A percentile compares a stretch with the other conserved stretches of the same genome.
Conservation (phyloP, 257 asterid species). For the Solanum etuberosum region DNA sequence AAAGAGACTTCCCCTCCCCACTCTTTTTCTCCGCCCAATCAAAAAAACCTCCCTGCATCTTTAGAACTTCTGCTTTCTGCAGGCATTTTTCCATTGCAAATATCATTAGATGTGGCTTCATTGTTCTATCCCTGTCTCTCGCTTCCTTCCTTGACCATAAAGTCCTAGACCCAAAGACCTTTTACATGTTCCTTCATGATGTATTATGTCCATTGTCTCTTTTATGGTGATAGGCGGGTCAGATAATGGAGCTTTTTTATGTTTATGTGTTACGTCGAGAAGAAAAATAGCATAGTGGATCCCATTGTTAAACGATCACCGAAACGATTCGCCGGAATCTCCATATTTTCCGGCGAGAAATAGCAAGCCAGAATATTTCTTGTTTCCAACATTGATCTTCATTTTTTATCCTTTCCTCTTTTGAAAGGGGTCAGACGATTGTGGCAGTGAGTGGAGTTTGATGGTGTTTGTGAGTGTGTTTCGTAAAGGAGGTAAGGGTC, state of each 20-base stretch:
- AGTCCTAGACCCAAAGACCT: not conserved
- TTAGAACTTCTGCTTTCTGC: not conserved
- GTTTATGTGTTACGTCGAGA: not conserved
- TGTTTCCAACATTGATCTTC: not conserved
- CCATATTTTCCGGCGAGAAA: not conserved
- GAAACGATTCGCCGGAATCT: not conserved
- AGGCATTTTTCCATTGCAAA: not conserved
- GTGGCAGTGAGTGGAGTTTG: not conserved
- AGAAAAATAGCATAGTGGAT: not conserved
- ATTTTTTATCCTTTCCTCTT: not conserved
- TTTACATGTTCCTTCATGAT: not conserved
- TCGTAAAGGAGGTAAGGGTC: not conserved
- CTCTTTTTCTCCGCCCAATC: not conserved
- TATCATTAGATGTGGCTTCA: not conserved
- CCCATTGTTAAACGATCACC: not conserved
- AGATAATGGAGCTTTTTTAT: not conserved
- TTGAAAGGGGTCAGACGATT: not conserved
- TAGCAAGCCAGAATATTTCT: not conserved
- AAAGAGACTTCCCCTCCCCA: not conserved
- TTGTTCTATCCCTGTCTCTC: not conserved
- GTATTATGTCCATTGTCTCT: not conserved
- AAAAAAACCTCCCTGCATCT: not conserved
- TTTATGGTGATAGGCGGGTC: not conserved
- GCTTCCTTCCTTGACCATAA: not conserved
- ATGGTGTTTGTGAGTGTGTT: not conserved